Conservation (phyloP, 371 early-diverging fungal species). For the Paraphysoderma sedebokerense region DNA sequence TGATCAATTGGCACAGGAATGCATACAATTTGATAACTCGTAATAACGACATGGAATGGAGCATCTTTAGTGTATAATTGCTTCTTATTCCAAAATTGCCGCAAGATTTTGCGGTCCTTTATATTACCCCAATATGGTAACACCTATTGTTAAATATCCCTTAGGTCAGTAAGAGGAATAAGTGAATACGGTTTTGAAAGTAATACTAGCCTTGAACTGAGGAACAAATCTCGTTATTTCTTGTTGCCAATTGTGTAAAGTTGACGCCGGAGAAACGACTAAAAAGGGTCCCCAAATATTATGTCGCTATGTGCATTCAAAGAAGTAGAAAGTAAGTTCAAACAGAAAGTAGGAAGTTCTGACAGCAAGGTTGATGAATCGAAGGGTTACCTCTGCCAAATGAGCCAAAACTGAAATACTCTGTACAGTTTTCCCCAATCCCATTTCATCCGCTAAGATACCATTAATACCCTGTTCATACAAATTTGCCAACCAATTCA, state of each 20-base stretch:
- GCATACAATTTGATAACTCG: constrained; percentile 74
- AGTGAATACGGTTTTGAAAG: too few species aligned
- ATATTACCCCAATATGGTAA: constrained; percentile 88
- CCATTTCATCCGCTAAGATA: constrained; percentile 94
- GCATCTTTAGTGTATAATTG: constrained; percentile 57
- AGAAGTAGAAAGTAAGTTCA: too few species aligned
- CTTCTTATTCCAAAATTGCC: constrained; percentile 67
- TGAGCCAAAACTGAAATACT: constrained; percentile 85
- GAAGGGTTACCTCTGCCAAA: constrained; percentile 43
- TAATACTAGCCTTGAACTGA: constrained; percentile 63
- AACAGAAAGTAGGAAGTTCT: too few species aligned
- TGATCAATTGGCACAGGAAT: not conserved
- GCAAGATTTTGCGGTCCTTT: constrained; percentile 69
- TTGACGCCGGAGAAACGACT: constrained; percentile 89
- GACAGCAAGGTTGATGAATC: too few species aligned
- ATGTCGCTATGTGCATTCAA: constrained; percentile 41
- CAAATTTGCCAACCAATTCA: constrained; percentile 95
- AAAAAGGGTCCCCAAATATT: constrained; percentile 93
- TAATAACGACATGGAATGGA: constrained; percentile 83
- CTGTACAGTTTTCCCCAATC: constrained; percentile 63
- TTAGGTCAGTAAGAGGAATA: too few species aligned
- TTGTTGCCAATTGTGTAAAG: constrained; percentile 95
- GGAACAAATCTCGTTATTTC: constrained; percentile 88
- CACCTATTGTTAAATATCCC: constrained; percentile 10
- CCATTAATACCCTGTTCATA: constrained; percentile 96